A percentile compares a stretch with the other conserved stretches of the same genome.
Conservation (phyloP, 1,284 basidiomycete species). For the Ganoderma boninense region DNA sequence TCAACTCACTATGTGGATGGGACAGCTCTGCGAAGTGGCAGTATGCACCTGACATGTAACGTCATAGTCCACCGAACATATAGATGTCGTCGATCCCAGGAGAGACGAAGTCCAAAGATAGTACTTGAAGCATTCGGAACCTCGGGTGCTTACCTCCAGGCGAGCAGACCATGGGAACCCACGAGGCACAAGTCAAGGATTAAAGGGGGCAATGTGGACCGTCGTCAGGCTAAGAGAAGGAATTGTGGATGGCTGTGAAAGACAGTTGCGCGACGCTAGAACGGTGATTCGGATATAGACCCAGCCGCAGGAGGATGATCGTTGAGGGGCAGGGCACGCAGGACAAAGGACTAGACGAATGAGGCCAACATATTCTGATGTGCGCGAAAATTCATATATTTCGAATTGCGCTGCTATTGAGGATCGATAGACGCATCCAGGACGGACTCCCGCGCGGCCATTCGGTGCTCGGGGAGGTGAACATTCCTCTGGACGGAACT, state of each 20-base stretch:
- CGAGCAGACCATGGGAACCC: background rate
- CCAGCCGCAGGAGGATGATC: background rate
- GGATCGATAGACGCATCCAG: background rate
- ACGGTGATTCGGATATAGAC: background rate
- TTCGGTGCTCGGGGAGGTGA: background rate
- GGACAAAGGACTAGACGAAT: background rate
- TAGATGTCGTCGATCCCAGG: too few relatives aligned
- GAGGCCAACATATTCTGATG: background rate
- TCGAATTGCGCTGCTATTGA: background rate
- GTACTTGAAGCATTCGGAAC: background rate
- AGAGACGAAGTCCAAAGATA: background rate
- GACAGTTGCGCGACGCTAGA: background rate
- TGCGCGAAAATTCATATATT: background rate
- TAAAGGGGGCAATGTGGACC: background rate
- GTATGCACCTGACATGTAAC: background rate
- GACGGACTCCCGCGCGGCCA: background rate
- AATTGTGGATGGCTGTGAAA: conserved; percentile 2
- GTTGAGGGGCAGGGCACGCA: background rate
- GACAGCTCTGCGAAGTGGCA: background rate
- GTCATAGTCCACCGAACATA: background rate
- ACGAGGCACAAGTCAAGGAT: background rate
- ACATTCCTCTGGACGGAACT: background rate
- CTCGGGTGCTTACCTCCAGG: background rate
- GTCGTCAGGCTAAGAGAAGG: background rate
- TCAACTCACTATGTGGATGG: background rate